Percentiles rank a stretch among this genome's conserved stretches.
Evolutionary conservation across 2,329 filamentous ascomycete species (phyloP).

Genomic region (Alternaria sp.): DNA sequence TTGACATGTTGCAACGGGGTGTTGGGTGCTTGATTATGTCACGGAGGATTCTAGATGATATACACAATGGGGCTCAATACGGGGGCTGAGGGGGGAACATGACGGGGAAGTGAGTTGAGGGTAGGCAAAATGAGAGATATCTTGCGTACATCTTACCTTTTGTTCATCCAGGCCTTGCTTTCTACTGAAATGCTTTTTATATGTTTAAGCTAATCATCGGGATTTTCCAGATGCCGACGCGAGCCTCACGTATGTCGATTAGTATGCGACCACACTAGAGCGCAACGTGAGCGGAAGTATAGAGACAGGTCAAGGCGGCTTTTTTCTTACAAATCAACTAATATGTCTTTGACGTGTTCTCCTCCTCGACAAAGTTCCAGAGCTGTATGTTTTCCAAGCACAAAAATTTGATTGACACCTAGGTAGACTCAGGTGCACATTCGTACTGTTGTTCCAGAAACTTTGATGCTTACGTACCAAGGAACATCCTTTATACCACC

Average conservation of each 20-base stretch:
- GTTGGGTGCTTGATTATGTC: background rate
- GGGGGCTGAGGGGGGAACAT: background rate
- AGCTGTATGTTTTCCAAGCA: background rate
- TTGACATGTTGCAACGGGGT: background rate
- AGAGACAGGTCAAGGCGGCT: background rate
- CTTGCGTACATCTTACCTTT: background rate
- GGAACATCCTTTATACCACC: too few relatives aligned
- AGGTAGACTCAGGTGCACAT: background rate
- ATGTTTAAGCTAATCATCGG: background rate
- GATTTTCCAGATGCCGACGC: background rate
- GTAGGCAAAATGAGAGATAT: slow-evolving; percentile 6
- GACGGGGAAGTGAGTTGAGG: background rate
- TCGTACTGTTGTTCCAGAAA: background rate
- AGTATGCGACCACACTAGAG: background rate
- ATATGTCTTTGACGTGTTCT: background rate
- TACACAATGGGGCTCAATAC: slow-evolving; percentile 1
- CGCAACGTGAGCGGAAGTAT: background rate
- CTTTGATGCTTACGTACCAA: too few relatives aligned
- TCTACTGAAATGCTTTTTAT: background rate
- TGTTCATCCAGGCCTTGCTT: background rate
- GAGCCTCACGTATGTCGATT: background rate
- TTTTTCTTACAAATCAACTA: background rate
- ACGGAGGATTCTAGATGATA: slow-evolving; percentile 1
- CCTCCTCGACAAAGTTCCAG: background rate
- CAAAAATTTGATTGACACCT: background rate